Percentiles rank a stretch among this genome's conserved stretches.
phyloP scores from a whole-genome alignment of 2,329 filamentous ascomycete species.

The Fusarium tjaetaba region DNA sequence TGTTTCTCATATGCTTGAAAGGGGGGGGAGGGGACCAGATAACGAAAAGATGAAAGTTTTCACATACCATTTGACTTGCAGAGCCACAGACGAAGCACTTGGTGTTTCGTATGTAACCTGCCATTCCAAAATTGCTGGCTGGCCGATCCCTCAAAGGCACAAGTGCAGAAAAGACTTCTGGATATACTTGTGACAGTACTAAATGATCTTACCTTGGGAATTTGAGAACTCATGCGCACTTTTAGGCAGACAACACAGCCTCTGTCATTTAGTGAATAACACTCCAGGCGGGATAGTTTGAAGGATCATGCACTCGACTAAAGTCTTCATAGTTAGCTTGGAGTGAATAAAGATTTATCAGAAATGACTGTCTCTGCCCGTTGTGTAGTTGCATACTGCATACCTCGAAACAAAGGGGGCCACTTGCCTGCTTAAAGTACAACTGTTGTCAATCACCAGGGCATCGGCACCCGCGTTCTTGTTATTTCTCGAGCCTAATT shows the following conservation, averaged over 20 bases:
- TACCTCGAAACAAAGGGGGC: not conserved
- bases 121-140: not conserved
- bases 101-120: not conserved
- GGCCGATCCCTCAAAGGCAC: not conserved
- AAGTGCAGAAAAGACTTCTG: not conserved
- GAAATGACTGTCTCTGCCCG: not conserved
- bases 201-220: slow-evolving; percentile 43
- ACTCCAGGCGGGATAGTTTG: slow-evolving; percentile 1
- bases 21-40: not conserved
- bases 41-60: not conserved
- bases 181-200: not conserved
- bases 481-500: slow-evolving; percentile 2
- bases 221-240: slow-evolving; percentile 48
- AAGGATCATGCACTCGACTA: slow-evolving; percentile 16
- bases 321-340: not conserved
- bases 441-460: not conserved
- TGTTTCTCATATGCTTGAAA: not conserved
- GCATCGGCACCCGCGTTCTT: not conserved
- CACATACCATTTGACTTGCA: slow-evolving; percentile 19
- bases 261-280: slow-evolving; percentile 19
- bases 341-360: not conserved
- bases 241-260: slow-evolving; percentile 21
- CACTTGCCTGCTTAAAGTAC: not conserved
- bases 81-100: not conserved
- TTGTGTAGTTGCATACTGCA: not conserved